phyloP scores from a whole-genome alignment of 768 basidiomycete species.

The Galerina marginata region DNA sequence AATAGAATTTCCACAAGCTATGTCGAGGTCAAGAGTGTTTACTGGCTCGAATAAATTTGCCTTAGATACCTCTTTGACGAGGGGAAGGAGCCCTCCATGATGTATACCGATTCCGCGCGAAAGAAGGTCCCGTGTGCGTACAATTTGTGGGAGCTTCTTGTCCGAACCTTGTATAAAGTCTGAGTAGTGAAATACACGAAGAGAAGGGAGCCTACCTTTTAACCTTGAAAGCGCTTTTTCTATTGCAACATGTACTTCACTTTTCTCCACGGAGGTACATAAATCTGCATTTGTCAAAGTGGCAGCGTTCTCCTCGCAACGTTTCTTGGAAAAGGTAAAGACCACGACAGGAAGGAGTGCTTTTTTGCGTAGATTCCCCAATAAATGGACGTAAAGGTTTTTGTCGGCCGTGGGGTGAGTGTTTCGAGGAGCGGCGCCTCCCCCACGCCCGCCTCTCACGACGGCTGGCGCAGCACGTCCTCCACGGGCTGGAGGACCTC shows the following conservation, averaged over 20 bases:
- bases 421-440: constrained; percentile 50
- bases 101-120: constrained; percentile 96
- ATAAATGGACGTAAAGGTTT: constrained; percentile 91
- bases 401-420: constrained; percentile 80
- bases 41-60: not conserved
- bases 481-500: constrained; percentile 46
- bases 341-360: constrained; percentile 90
- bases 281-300: constrained; percentile 90
- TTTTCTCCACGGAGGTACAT: constrained; percentile 90
- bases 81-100: constrained; percentile 93
- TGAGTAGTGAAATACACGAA: constrained; percentile 5
- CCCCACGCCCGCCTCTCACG: constrained; percentile 51
- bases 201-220: constrained; percentile 62
- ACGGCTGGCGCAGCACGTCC: constrained; percentile 43
- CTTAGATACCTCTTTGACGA: constrained; percentile 86
- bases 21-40: constrained; percentile 13
- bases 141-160: constrained; percentile 91
- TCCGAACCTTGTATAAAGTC: constrained; percentile 69
- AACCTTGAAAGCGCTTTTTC: constrained; percentile 90
- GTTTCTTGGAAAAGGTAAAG: constrained; percentile 96
- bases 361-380: constrained; percentile 86
- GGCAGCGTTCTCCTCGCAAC: constrained; percentile 94
- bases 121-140: constrained; percentile 86
- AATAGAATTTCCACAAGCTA: constrained; percentile 97
- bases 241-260: constrained; percentile 93